Base-by-base conservation (phyloP, 371 early-diverging fungal genomes). In the Saksenaea vasiformis region DNA sequence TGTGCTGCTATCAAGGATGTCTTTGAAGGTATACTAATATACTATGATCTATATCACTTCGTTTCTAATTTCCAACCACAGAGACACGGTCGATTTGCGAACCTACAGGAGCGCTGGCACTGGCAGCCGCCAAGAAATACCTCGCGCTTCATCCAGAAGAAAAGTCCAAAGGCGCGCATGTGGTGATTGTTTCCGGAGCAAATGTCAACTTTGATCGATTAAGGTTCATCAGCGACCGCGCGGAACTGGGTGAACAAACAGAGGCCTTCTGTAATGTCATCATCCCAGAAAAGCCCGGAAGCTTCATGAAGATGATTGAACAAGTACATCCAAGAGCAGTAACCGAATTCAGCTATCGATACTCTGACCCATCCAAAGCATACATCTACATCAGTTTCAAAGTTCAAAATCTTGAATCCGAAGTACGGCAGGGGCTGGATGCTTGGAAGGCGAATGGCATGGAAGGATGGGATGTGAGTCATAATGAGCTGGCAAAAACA, bases 1-100 rank as follows among this genome's bases (percentile, higher is more conserved):
- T 98, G 98, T 73, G 97, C 98, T 4, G 97, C 97, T 41, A 97
- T 98, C 83, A 97, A 97, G 75, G 98, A 98, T 76, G 89, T 92
- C 5, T 98, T 97, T 76, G 97, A 96, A 77, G 84, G 84, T 78
- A 72, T 14, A 28, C 36, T 5, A 11, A 31, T 54, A 60, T 55
- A 41, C 10, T 10, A 39, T 7, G 36, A 8, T 8, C 5, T n/a
- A 8, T 35, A 19, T n/a, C 22, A 15, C 10, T 17, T 0, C 3
- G 11, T 34, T 43, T 4, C 14, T 7, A n/a, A n/a, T 35, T 39
- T 19, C 56, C 36, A 17, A 60, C 38, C 17, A n/a, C 60, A 81
- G 98, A 98, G 65, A 95, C 98, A 0, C 87, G 98, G 35, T 86
- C 91, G 9, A 90, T 98, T 17, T 90, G 96, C 35, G 98, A 98